phyloP scores from a whole-genome alignment of 257 asterid genomes.

The Plantago major region DNA sequence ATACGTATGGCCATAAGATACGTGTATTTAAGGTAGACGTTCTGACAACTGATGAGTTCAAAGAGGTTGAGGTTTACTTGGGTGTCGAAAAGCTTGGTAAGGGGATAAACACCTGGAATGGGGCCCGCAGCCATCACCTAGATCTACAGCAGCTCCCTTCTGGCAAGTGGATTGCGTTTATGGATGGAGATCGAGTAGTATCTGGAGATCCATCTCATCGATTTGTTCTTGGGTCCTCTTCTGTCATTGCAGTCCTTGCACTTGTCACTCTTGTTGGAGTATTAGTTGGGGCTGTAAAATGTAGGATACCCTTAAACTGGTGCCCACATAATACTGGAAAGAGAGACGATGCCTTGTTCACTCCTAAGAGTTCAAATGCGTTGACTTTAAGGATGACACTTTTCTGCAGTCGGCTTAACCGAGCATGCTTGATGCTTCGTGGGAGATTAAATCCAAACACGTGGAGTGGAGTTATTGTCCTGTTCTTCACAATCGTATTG shows the following conservation, averaged over 20 bases:
- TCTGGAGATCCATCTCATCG: slow-evolving; percentile 72
- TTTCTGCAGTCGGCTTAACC: slow-evolving; percentile 68
- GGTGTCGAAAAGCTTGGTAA: slow-evolving; percentile 49
- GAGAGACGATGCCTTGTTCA: slow-evolving; percentile 67
- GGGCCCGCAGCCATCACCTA: slow-evolving; percentile 84
- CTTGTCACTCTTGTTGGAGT: slow-evolving; percentile 63
- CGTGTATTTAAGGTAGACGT: slow-evolving; percentile 62
- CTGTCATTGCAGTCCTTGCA: slow-evolving; percentile 43
- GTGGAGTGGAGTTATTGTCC: slow-evolving; percentile 40
- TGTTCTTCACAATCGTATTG: slow-evolving; percentile 27
- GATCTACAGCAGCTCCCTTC: slow-evolving; percentile 81
- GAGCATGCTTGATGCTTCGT: slow-evolving; percentile 50
- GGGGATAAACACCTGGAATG: slow-evolving; percentile 88
- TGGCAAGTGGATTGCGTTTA: slow-evolving; percentile 80
- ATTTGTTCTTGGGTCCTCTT: slow-evolving; percentile 55
- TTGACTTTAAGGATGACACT: slow-evolving; percentile 60
- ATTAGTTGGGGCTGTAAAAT: slow-evolving; percentile 66
- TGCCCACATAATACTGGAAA: slow-evolving; percentile 76
- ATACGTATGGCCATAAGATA: slow-evolving; percentile 60
- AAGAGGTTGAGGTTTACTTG: slow-evolving; percentile 74
- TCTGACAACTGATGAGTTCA: slow-evolving; percentile 55
- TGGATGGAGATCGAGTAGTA: slow-evolving; percentile 80
- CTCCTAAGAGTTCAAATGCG: slow-evolving; percentile 48
- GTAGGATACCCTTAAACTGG: slow-evolving; percentile 83
- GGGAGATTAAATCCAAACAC: slow-evolving; percentile 55